Conservation (phyloP, 2,329 filamentous ascomycete genomes). For the Hypomyces perniciosus region DNA sequence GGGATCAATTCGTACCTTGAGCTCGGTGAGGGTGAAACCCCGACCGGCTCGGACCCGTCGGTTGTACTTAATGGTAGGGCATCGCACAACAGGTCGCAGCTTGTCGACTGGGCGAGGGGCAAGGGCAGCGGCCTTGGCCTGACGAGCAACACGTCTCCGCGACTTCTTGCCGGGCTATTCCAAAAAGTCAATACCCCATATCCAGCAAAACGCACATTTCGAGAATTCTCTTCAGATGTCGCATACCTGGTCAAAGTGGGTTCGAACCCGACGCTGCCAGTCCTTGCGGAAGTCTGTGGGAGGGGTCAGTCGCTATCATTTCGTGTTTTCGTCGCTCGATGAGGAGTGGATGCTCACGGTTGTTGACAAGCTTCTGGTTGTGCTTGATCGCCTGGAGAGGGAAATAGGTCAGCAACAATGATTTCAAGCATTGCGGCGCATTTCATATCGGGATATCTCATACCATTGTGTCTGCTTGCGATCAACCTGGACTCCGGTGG, state of each 20-base stretch:
- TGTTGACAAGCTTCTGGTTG: slow-evolving; percentile 97
- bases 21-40: slow-evolving; percentile 94
- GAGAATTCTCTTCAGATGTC: slow-evolving; percentile 11
- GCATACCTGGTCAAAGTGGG: slow-evolving; percentile 99
- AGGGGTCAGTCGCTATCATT: slow-evolving; percentile 34
- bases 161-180: slow-evolving; percentile 89
- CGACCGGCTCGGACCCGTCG: slow-evolving; percentile 91
- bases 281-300: slow-evolving; percentile 93
- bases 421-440: slow-evolving; percentile 16
- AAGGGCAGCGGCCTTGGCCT: slow-evolving; percentile 89
- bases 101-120: slow-evolving; percentile 97
- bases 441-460: slow-evolving; percentile 23
- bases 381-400: slow-evolving; percentile 85
- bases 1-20: slow-evolving; percentile 71
- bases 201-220: slow-evolving; percentile 15
- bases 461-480: slow-evolving; percentile 52
- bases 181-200: slow-evolving; percentile 30
- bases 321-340: slow-evolving; percentile 21
- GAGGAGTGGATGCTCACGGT: slow-evolving; percentile 58
- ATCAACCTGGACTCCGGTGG: slow-evolving; percentile 41
- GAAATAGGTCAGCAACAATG: slow-evolving; percentile 29
- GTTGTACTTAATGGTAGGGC: slow-evolving; percentile 99
- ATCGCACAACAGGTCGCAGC: slow-evolving; percentile 92
- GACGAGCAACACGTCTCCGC: slow-evolving; percentile 82
- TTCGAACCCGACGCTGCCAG: slow-evolving; percentile 98